A percentile compares a stretch with the other conserved stretches of the same genome.
Evolutionary conservation across 805 yeast species (phyloP).

Genomic region (Ogataea populi-albae): DNA sequence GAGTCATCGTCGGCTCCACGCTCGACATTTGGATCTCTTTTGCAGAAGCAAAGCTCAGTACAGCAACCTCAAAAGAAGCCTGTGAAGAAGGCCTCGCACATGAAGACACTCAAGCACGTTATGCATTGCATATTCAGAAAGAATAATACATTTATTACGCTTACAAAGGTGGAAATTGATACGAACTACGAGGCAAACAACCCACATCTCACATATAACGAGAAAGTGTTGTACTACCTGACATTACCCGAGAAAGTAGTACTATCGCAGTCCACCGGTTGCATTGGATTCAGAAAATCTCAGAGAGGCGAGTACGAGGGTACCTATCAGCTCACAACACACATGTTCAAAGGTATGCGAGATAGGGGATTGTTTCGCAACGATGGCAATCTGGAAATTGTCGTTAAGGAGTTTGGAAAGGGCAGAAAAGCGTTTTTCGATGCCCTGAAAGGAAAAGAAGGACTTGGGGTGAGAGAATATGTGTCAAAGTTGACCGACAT

Average conservation of each 20-base stretch:
- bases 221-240: slow-evolving; percentile 72
- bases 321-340: slow-evolving; percentile 76
- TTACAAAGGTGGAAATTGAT: slow-evolving; percentile 69
- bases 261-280: slow-evolving; percentile 73
- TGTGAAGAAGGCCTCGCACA: slow-evolving; percentile 15
- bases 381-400: slow-evolving; percentile 65
- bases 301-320: slow-evolving; percentile 94
- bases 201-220: slow-evolving; percentile 54
- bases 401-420: slow-evolving; percentile 79
- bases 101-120: slow-evolving; percentile 56
- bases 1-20: slow-evolving; percentile 1
- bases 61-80: slow-evolving; percentile 9
- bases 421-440: slow-evolving; percentile 84
- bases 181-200: slow-evolving; percentile 54
- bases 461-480: slow-evolving; percentile 60
- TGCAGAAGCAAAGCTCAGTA: slow-evolving; percentile 15
- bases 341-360: slow-evolving; percentile 67
- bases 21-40: slow-evolving; percentile 29
- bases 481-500: slow-evolving; percentile 72
- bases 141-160: slow-evolving; percentile 80
- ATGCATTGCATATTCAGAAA: slow-evolving; percentile 73
- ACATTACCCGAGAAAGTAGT: slow-evolving; percentile 75
- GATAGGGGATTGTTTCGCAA: slow-evolving; percentile 39
- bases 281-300: slow-evolving; percentile 83
- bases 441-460: slow-evolving; percentile 89